phyloP scores from a whole-genome alignment of 2,329 filamentous ascomycete genomes.

The Colletotrichum chlorophyti region DNA sequence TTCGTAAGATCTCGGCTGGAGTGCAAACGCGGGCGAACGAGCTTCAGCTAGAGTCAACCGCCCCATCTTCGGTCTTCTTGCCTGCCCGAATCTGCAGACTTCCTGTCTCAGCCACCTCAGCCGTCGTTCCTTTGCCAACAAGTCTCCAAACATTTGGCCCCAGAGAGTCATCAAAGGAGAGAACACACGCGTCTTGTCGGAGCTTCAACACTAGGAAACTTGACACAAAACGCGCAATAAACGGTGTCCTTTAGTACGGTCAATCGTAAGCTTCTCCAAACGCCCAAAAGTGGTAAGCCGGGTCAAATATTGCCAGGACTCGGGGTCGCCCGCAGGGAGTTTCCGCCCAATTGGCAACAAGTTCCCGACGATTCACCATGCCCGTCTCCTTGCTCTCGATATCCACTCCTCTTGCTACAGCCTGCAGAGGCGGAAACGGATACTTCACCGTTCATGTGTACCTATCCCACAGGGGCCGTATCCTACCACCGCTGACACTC shows the following conservation, averaged over 20 bases:
- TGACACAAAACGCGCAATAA: slow-evolving; percentile 7
- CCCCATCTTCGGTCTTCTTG: too few relatives aligned
- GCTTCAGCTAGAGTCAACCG: not conserved
- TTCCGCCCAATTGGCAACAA: too few relatives aligned
- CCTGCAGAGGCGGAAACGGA: not conserved
- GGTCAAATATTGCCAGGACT: slow-evolving; percentile 4
- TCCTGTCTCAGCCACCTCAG: too few relatives aligned
- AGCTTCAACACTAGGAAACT: not conserved
- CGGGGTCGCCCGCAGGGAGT: not conserved
- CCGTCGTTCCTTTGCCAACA: slow-evolving; percentile 17
- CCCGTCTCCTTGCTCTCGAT: not conserved
- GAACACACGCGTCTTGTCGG: slow-evolving; percentile 4
- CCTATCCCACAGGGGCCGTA: not conserved
- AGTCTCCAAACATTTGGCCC: slow-evolving; percentile 22
- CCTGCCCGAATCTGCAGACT: too few relatives aligned
- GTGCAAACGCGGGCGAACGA: too few relatives aligned
- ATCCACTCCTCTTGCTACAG: not conserved
- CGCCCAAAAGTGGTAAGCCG: too few relatives aligned
- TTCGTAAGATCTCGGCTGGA: too few relatives aligned
- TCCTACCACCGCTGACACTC: not conserved
- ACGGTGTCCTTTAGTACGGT: too few relatives aligned
- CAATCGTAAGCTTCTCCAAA: too few relatives aligned
- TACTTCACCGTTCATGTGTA: not conserved
- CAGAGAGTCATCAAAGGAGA: not conserved
- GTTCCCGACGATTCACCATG: too few relatives aligned